Evolutionary conservation across 805 yeast species (phyloP), one percentile per base, ranked within the genome.

Genomic region (Wickerhamiella spandovensis): DNA sequence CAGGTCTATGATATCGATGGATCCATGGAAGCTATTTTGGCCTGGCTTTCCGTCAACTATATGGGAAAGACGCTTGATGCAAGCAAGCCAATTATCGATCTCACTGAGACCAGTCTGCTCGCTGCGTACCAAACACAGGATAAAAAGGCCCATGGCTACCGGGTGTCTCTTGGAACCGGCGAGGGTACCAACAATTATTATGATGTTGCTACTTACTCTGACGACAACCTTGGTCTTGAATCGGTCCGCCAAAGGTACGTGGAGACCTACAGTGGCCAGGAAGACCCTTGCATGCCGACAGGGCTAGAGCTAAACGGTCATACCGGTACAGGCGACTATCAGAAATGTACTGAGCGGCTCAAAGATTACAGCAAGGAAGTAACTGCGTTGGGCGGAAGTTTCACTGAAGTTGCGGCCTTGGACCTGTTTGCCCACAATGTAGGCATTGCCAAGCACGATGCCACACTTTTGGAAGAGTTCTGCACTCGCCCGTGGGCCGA

Each of bases 1-100:
- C 87, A 81, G 59, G 67, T 81, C 20, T 76, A 76, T 53, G 70
- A 78, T 12, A 73, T 82, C 7, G 78, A 77, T 51, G 87, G 86
- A 0, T 82, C 79, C 53, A 64, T 71, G 2, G 87, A 82, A 60
- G 87, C 86, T 0, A 53, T 81, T 12, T 78, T 78, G 56, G 80
- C 82, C 1, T 82, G 87, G 87, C 64, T 81, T 8, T 73, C 83
- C 0, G 61, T 80, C 23, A 82, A 81, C 58, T 78, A 77, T 48
- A 60, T 78, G 53, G 67, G 74, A 25, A 77, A 77, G 1, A 59
- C 76, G 0, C 64, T 77, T 35, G 55, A 59, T 5, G 73, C 69
- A 45, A 59, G 69, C 32, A 74, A 70, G 49, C 77, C 76, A 17
- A 18, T 42, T 8, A n/a, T 51, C 20, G 5, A 67, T 13, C 48